Percentiles rank a stretch among this genome's conserved stretches.
Conservation (phyloP, 2,329 filamentous ascomycete genomes). For the Arthrobotrys megalospora region DNA sequence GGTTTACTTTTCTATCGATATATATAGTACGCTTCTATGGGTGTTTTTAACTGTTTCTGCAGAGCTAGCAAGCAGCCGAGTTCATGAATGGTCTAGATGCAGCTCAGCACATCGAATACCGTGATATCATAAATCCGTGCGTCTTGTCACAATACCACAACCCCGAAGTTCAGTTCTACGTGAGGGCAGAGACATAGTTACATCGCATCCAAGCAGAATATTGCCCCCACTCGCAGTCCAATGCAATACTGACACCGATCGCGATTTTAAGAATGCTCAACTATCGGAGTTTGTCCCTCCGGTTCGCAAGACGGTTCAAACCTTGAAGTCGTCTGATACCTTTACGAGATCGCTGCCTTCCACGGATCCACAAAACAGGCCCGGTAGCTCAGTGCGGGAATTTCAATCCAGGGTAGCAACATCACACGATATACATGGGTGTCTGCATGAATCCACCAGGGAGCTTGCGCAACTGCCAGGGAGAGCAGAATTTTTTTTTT, state of each 20-base stretch:
- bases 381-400: conserved; percentile 37
- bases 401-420: conserved; percentile 16
- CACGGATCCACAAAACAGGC: background rate
- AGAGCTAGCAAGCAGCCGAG: too few species aligned
- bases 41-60: too few species aligned
- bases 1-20: too few species aligned
- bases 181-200: background rate
- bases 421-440: conserved; percentile 34
- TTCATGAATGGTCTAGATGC: too few species aligned
- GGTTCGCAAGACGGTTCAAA: conserved; percentile 12
- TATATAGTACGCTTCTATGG: too few species aligned
- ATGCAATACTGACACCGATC: background rate
- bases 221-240: background rate
- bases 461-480: conserved; percentile 12
- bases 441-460: background rate
- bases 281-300: conserved; percentile 47
- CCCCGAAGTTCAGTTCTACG: too few species aligned
- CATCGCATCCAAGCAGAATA: background rate
- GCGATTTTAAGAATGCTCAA: background rate
- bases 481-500: conserved; percentile 10
- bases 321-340: background rate
- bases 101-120: too few species aligned
- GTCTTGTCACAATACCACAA: too few species aligned
- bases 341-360: background rate
- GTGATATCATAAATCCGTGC: too few species aligned